Evolutionary conservation across 768 basidiomycete genomes (phyloP).

Genomic region (Xerocomus spinulosus): DNA sequence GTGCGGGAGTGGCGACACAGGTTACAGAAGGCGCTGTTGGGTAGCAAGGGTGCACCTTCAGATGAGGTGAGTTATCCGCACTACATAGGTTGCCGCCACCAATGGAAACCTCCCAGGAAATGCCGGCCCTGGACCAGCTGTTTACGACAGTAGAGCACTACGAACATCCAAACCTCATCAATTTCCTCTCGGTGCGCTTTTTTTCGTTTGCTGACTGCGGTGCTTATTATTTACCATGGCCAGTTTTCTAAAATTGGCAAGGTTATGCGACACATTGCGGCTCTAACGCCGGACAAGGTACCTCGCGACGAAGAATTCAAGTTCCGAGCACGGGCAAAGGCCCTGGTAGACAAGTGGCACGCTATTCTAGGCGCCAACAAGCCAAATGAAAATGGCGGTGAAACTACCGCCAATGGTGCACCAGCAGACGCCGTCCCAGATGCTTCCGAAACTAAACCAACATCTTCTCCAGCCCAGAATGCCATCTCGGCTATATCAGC

Average conservation of each 20-base stretch:
- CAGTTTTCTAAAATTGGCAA: constrained; percentile 49
- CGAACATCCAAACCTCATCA: constrained; percentile 65
- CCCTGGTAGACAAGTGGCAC: constrained; percentile 46
- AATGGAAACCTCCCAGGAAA: constrained; percentile 49
- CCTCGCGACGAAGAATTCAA: constrained; percentile 51
- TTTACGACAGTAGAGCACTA: constrained; percentile 77
- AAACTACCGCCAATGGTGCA: constrained; percentile 25
- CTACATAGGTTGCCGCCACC: constrained; percentile 4
- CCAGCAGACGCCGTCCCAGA: constrained; percentile 17
- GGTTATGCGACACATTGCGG: constrained; percentile 61
- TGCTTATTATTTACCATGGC: constrained; percentile 8
- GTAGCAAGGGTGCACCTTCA: constrained; percentile 57
- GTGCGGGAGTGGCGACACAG: constrained; percentile 92
- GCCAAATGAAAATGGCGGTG: constrained; percentile 28
- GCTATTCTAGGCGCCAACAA: constrained; percentile 34
- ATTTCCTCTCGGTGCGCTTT: constrained; percentile 56
- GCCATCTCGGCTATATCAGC: constrained; percentile 28
- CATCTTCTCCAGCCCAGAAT: constrained; percentile 24
- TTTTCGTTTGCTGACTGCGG: constrained; percentile 2
- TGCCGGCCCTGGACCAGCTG: constrained; percentile 65
- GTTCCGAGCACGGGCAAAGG: constrained; percentile 46
- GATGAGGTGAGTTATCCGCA: constrained; percentile 47
- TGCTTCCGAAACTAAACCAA: constrained; percentile 18
- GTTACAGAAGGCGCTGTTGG: constrained; percentile 83
- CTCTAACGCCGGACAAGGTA: constrained; percentile 38